phyloP scores from a whole-genome alignment of 768 basidiomycete genomes.

The Filobasidium wieringae region DNA sequence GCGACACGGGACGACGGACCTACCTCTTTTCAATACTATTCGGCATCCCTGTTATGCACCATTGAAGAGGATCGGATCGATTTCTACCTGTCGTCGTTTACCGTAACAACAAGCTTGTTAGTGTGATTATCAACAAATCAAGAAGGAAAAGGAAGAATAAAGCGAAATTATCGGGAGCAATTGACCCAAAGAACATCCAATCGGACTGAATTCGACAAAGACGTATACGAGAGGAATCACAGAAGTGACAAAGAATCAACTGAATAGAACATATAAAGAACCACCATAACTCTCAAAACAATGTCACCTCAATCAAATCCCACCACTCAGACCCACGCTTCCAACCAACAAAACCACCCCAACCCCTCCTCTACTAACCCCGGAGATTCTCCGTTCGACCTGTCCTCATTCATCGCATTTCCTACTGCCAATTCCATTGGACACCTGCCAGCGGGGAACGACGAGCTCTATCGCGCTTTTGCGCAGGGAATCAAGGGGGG shows the following conservation, averaged over 20 bases:
- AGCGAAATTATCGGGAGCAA: no score
- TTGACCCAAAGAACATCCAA: no score
- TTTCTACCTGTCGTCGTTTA: no score
- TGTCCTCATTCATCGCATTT: conserved; percentile 13
- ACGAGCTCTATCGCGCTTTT: conserved; percentile 19
- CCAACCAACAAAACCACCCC: background rate
- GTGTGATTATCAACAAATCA: no score
- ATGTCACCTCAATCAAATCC: background rate
- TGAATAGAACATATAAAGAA: conserved; percentile 1
- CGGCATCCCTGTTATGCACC: background rate
- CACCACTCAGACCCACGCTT: background rate
- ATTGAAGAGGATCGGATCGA: no score
- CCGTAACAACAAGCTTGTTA: no score
- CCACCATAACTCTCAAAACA: background rate
- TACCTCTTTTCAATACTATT: background rate
- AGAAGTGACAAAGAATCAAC: no score
- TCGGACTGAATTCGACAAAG: no score
- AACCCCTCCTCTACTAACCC: background rate
- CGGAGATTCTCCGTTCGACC: conserved; percentile 14
- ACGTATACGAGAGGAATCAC: no score
- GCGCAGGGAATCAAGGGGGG: conserved; percentile 24
- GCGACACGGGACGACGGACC: background rate
- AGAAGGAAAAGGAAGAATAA: no score
- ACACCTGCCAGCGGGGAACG: conserved; percentile 1
- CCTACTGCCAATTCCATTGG: conserved; percentile 9